Percentiles rank a stretch among this genome's conserved stretches.
Evolutionary conservation across 768 basidiomycete species (phyloP).

Genomic region (Suillus discolor): DNA sequence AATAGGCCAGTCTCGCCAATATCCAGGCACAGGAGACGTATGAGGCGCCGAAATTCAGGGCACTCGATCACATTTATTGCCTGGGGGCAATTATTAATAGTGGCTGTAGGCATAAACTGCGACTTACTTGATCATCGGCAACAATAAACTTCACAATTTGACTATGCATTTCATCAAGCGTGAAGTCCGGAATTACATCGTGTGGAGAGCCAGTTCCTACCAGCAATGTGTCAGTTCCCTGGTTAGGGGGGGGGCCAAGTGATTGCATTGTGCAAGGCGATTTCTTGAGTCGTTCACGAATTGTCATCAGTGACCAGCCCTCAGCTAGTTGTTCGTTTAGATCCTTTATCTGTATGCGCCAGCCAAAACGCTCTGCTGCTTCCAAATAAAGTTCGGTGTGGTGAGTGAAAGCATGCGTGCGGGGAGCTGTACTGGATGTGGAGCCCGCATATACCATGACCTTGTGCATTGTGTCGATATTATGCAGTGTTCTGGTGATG

Average conservation of each 20-base stretch:
- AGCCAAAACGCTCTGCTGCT: neutral
- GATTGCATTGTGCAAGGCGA: neutral
- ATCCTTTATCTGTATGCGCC: neutral
- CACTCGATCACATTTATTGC: conserved; percentile 4
- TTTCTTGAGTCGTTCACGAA: neutral
- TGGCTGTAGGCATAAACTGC: neutral
- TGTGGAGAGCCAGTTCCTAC: neutral
- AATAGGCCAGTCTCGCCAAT: too few species aligned
- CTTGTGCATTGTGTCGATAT: neutral
- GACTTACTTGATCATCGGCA: too few species aligned
- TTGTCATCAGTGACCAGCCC: neutral
- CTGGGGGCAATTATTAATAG: neutral
- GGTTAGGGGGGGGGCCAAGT: neutral
- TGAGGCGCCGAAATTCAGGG: too few species aligned
- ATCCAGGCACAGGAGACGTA: too few species aligned
- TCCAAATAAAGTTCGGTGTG: neutral
- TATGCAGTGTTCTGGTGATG: neutral
- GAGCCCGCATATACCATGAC: neutral
- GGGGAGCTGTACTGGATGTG: neutral
- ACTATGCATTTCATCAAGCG: too few species aligned
- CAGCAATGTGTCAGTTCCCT: neutral
- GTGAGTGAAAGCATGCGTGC: neutral
- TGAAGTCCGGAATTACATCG: too few species aligned
- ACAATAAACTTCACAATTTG: too few species aligned
- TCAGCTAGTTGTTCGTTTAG: neutral